Percentiles rank a stretch among this genome's conserved stretches.
Conservation (phyloP, 2,329 filamentous ascomycete species). For the Huntiella decipiens region DNA sequence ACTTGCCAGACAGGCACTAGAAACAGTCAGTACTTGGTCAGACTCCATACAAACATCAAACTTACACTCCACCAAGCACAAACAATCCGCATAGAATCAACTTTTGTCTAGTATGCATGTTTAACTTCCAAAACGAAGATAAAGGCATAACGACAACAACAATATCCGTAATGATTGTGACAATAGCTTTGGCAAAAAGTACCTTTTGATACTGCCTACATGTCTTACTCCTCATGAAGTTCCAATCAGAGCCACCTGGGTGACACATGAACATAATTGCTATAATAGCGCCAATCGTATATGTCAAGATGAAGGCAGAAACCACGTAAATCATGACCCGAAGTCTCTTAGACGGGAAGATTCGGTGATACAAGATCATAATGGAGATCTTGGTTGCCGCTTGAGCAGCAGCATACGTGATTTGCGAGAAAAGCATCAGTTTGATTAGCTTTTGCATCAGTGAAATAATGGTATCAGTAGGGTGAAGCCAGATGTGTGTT, state of each 20-base stretch:
- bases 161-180: conserved; percentile 17
- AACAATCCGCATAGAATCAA: conserved; percentile 16
- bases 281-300: conserved; percentile 15
- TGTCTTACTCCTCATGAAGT: conserved; percentile 12
- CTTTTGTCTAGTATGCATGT: conserved; percentile 15
- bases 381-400: conserved; percentile 19
- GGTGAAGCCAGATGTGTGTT: conserved; percentile 6
- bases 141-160: conserved; percentile 17
- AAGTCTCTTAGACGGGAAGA: conserved; percentile 16
- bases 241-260: conserved; percentile 16
- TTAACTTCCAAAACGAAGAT: conserved; percentile 16
- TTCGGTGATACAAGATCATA: conserved; percentile 18
- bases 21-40: not conserved
- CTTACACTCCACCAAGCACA: conserved; percentile 17
- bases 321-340: conserved; percentile 15
- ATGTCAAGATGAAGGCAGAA: conserved; percentile 14
- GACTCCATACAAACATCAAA: conserved; percentile 5
- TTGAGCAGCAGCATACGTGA: conserved; percentile 18
- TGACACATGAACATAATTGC: conserved; percentile 16
- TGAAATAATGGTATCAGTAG: conserved; percentile 1
- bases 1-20: conserved; percentile 16
- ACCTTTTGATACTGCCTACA: conserved; percentile 17
- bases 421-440: conserved; percentile 16
- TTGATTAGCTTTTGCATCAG: conserved; percentile 6
- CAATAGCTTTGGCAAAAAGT: conserved; percentile 16